Evolutionary conservation across 805 yeast genomes (phyloP).

Genomic region (Candida sithepensis): DNA sequence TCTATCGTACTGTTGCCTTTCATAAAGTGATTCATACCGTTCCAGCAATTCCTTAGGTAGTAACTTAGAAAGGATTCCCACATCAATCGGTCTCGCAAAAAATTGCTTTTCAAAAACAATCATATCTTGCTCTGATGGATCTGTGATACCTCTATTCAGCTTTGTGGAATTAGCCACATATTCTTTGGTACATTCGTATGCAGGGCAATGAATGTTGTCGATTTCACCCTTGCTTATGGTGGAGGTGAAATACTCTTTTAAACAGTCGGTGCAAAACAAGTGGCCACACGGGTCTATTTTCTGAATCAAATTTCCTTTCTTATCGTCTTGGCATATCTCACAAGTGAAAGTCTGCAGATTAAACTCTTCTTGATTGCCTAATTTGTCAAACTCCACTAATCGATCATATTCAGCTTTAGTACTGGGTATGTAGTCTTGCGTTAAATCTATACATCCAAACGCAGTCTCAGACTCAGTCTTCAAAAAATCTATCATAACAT

Average conservation of each 20-base stretch:
- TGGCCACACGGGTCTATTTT: conserved; percentile 44
- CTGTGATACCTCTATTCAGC: conserved; percentile 11
- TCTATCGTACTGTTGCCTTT: conserved; percentile 38
- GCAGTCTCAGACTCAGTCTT: conserved; percentile 19
- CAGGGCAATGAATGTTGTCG: conserved; percentile 55
- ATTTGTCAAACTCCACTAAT: conserved; percentile 21
- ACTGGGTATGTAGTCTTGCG: conserved; percentile 2
- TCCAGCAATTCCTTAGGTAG: conserved; percentile 25
- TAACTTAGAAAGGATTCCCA: conserved; percentile 32
- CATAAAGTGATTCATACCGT: conserved; percentile 38
- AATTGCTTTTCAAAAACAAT: conserved; percentile 33
- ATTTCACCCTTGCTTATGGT: conserved; percentile 47
- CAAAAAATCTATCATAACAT: conserved; percentile 40
- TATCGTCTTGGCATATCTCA: conserved; percentile 52
- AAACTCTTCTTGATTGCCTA: conserved; percentile 28
- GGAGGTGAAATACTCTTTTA: conserved; percentile 38
- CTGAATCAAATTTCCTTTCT: conserved; percentile 41
- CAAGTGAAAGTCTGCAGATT: conserved; percentile 41
- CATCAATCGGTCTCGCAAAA: conserved; percentile 39
- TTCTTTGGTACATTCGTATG: conserved; percentile 42
- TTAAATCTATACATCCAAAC: conserved; percentile 12
- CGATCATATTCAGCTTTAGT: conserved; percentile 6
- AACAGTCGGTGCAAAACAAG: conserved; percentile 44
- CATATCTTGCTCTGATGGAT: conserved; percentile 18
- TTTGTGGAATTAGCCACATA: conserved; percentile 12